Evolutionary conservation across 495 filamentous ascomycete genomes (phyloP), one percentile per base, ranked within the genome.

Genomic region (Aspergillus cristatus): DNA sequence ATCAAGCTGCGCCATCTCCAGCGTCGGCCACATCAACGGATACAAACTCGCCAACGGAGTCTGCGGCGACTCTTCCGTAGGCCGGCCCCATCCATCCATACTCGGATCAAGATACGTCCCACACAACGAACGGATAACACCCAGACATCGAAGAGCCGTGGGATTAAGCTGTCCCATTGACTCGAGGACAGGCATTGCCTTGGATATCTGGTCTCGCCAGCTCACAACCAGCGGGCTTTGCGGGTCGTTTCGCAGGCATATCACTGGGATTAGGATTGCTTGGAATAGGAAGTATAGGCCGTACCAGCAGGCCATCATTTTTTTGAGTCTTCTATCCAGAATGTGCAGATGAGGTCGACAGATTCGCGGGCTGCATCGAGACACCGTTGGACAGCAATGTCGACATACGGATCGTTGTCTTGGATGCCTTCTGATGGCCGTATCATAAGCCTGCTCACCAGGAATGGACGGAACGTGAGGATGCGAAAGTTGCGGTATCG

Each of bases 251-350:
- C 48, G 48, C 1, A 52, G 35, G 24, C 48, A 52, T 14, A 48
- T 43, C 8, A 52, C 45, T 12, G 48, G 45, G 14, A 46, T 52
- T 1, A 52, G 39, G 24, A 45, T 32, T 6, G 48, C 48, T 16
- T 47, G 44, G 15, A 48, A 52, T 11, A 52, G 18, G 14, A 52
- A 48, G 29, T 52, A 47, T 4, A 52, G 33, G 4, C 41, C 48
- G 22, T 52, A 48, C 48, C 48, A 52, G 35, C 45, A 48, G 24
- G 45, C 42, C 45, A 52, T 45, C 39, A 42, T 45, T 16, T 17
- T 45, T 31, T 24, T 13, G 35, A 31, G 20, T 45, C 37, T 3
- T 41, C 37, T 31, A 11, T 6, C 47, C 47, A 50, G 36, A 45
- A 50, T 10, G 18, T 14, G 6, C 42, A 42, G 1, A 50, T 50